Conservation (phyloP, 495 filamentous ascomycete genomes). For the Aspergillus baeticus region DNA sequence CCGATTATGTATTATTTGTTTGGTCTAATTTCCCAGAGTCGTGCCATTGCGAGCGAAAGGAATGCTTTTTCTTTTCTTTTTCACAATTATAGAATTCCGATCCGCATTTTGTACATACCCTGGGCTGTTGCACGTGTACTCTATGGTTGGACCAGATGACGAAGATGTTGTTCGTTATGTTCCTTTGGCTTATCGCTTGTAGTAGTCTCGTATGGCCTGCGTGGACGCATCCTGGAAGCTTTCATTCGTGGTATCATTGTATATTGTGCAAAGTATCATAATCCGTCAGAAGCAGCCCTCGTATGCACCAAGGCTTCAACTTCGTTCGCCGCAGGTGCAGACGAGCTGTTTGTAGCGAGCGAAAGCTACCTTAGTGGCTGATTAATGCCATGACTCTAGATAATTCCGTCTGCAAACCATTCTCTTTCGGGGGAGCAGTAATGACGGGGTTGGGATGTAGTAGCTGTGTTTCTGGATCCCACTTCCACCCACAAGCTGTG, state of each 20-base stretch:
- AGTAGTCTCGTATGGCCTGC: neutral
- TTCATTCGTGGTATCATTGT: constrained; percentile 14
- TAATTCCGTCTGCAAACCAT: constrained; percentile 25
- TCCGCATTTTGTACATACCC: constrained; percentile 51
- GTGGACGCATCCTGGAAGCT: neutral
- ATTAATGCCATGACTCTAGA: constrained; percentile 37
- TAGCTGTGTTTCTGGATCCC: constrained; percentile 39
- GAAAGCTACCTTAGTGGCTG: constrained; percentile 26
- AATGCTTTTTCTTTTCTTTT: constrained; percentile 43
- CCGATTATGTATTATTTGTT: constrained; percentile 52
- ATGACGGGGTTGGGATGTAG: constrained; percentile 38
- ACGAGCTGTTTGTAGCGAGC: neutral
- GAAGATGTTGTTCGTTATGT: constrained; percentile 43
- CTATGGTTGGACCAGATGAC: constrained; percentile 47
- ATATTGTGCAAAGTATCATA: constrained; percentile 13
- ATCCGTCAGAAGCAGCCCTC: constrained; percentile 12
- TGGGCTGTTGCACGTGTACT: constrained; percentile 48
- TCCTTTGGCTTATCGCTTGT: constrained; percentile 19
- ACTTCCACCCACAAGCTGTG: constrained; percentile 45
- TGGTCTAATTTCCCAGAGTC: constrained; percentile 46
- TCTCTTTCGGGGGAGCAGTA: constrained; percentile 26
- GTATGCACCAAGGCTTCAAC: neutral
- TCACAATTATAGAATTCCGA: constrained; percentile 46
- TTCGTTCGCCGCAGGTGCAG: neutral
- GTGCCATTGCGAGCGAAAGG: constrained; percentile 49